Percentiles rank a stretch among this genome's conserved stretches.
phyloP scores from a whole-genome alignment of 805 yeast species.

The Ogataea dorogensis region DNA sequence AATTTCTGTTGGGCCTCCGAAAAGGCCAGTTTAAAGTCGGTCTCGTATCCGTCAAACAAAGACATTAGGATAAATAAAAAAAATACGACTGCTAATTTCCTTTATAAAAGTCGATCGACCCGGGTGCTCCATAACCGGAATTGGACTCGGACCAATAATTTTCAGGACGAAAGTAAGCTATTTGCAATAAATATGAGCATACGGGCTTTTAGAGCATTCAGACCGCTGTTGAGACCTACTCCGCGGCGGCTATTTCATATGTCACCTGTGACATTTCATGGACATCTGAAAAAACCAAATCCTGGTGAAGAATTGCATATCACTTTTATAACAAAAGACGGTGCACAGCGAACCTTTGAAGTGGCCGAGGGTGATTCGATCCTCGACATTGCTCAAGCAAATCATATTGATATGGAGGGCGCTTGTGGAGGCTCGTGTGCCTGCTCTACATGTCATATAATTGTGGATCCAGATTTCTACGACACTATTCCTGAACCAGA shows the following conservation, averaged over 20 bases:
- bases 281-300: conserved; percentile 85
- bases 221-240: conserved; percentile 1
- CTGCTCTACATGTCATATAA: conserved; percentile 95
- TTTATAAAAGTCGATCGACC: conserved; percentile 7
- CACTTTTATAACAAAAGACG: conserved; percentile 91
- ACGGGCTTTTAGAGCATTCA: not conserved
- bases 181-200: conserved; percentile 1
- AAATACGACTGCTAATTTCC: too few species aligned
- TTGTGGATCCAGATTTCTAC: conserved; percentile 92
- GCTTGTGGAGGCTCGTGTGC: conserved; percentile 99
- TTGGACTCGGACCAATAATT: conserved; percentile 11
- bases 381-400: conserved; percentile 91
- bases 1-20: conserved; percentile 70
- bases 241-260: conserved; percentile 18
- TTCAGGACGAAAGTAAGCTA: conserved; percentile 14
- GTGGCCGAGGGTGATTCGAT: conserved; percentile 91
- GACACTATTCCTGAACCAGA: conserved; percentile 92
- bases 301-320: conserved; percentile 89
- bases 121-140: conserved; percentile 14
- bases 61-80: conserved; percentile 30
- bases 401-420: conserved; percentile 92
- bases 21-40: conserved; percentile 68
- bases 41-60: conserved; percentile 60
- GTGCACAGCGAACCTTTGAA: conserved; percentile 75
- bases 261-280: conserved; percentile 47